A percentile compares a stretch with the other conserved stretches of the same genome.
Evolutionary conservation across 106 monocot genomes (phyloP).

Genomic region (Gastrodia elata): DNA sequence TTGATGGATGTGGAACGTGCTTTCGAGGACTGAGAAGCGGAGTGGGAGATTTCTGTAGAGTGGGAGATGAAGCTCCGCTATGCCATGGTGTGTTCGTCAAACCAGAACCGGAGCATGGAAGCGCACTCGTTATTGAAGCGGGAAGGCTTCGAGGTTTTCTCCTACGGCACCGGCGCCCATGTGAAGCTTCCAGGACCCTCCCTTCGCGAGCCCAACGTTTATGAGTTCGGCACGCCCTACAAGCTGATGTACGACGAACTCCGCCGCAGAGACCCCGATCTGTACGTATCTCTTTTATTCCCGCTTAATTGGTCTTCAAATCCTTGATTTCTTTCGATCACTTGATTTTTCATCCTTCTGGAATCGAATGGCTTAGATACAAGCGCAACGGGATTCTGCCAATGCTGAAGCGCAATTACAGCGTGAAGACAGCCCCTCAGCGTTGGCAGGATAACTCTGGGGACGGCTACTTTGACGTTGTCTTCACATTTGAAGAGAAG

Average conservation of each 20-base stretch:
- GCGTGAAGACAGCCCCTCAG: constrained; percentile 82
- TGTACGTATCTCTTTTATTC: constrained; percentile 15
- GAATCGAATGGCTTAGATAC: constrained; percentile 35
- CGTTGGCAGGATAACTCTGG: constrained; percentile 87
- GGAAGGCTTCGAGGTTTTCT: constrained; percentile 70
- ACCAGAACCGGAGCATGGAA: constrained; percentile 99
- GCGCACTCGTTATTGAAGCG: constrained; percentile 76
- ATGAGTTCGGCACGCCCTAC: constrained; percentile 98
- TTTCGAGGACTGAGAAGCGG: too few species aligned
- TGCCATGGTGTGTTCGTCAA: constrained; percentile 99
- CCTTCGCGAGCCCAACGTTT: constrained; percentile 81
- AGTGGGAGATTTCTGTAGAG: too few species aligned
- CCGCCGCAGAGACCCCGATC: constrained; percentile 61
- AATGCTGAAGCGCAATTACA: constrained; percentile 80
- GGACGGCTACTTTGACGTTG: constrained; percentile 80
- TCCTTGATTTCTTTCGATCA: not conserved
- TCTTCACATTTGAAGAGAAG: constrained; percentile 85
- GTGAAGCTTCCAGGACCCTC: constrained; percentile 99
- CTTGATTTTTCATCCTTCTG: constrained; percentile 2
- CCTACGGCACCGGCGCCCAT: constrained; percentile 90
- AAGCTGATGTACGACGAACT: constrained; percentile 78
- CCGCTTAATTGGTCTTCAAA: not conserved
- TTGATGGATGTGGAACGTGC: too few species aligned
- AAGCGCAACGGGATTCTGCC: constrained; percentile 88
- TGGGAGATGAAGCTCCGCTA: constrained; percentile 38